phyloP scores from a whole-genome alignment of 2,329 filamentous ascomycete genomes.

The Penicillium sp. region DNA sequence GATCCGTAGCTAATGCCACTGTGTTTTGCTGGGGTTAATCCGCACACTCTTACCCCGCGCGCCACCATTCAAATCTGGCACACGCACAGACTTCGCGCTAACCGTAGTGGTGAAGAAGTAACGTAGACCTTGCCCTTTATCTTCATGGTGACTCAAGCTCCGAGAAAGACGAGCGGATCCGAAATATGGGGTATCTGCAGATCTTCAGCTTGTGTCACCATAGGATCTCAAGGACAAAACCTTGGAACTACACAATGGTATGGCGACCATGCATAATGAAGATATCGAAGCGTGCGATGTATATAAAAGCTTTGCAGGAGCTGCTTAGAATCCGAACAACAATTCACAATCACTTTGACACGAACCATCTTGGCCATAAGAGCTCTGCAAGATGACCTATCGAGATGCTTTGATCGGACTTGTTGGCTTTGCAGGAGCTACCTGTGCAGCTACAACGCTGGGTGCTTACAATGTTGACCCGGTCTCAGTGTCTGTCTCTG shows the following conservation, averaged over 20 bases:
- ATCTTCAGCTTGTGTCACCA: too few relatives aligned
- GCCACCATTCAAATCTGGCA: neutral
- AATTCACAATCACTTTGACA: neutral
- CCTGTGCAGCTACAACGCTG: slow-evolving; percentile 3
- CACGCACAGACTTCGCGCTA: neutral
- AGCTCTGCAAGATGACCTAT: neutral
- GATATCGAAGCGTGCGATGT: too few relatives aligned
- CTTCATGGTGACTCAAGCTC: too few relatives aligned
- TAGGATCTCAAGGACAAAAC: too few relatives aligned
- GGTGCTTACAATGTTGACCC: slow-evolving; percentile 12
- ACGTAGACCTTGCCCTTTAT: neutral
- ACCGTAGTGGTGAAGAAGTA: neutral
- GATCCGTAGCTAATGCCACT: neutral
- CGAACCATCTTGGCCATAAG: neutral
- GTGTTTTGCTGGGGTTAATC: neutral
- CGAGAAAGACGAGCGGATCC: neutral
- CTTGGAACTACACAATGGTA: too few relatives aligned
- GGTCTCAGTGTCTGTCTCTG: slow-evolving; percentile 9
- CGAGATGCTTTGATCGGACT: neutral
- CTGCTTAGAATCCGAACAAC: too few relatives aligned
- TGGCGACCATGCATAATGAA: too few relatives aligned
- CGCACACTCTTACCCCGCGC: neutral
- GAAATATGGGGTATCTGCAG: neutral
- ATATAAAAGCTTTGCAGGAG: too few relatives aligned
- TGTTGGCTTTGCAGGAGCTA: neutral